These are phyloP conservation scores for Backusella tarrabulga DNA, from an alignment of 192 early-diverging fungal genomes.

Conservation along the genomic window DNA sequence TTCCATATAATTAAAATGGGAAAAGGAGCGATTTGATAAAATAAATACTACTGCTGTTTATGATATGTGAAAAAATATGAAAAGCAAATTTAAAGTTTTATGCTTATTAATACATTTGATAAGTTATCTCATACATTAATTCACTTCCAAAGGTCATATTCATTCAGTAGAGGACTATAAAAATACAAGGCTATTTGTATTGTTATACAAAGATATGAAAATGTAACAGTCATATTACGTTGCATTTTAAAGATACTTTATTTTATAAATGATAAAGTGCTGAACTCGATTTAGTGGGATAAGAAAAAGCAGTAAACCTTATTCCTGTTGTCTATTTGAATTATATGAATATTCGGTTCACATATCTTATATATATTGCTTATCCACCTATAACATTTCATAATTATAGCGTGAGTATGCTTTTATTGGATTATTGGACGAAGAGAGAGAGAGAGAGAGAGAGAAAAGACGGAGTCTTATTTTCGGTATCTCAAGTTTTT, in stretches of 20 bases:
- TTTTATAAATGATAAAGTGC: background rate
- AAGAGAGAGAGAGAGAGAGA: background rate
- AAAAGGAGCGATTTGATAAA: background rate
- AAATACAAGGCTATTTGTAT: background rate
- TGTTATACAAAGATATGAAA: background rate
- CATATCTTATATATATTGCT: background rate
- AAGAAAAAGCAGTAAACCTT: background rate
- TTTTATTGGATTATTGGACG: background rate
- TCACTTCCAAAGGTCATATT: background rate
- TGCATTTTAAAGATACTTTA: background rate
- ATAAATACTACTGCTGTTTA: background rate
- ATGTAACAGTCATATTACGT: background rate
- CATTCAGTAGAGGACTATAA: background rate
- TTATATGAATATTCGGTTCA: background rate
- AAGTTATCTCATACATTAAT: background rate
- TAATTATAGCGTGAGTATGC: background rate
- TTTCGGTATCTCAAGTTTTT: slow-evolving; percentile 5
- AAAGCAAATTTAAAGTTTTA: background rate
- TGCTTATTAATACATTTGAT: background rate
- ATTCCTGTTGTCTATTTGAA: background rate
- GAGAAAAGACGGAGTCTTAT: background rate
- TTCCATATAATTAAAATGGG: background rate
- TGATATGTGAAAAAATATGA: background rate
- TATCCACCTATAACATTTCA: background rate
- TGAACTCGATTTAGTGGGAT: background rate